phyloP scores from a whole-genome alignment of 2,329 filamentous ascomycete species.

The Chaetomiaceae sp. region DNA sequence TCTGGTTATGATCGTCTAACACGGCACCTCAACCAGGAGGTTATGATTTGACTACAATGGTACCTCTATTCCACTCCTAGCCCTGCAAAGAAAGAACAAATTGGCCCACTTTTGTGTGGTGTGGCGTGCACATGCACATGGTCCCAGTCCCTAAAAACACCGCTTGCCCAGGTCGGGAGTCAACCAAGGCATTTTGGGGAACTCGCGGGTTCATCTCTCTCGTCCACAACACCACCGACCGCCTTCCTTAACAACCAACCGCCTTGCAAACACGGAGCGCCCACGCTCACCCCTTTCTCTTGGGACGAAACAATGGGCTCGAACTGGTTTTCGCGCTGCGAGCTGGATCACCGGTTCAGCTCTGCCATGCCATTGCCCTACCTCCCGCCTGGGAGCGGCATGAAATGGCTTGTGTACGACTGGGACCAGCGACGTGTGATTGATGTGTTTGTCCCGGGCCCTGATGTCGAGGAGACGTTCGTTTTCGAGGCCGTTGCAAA shows the following conservation, averaged over 20 bases:
- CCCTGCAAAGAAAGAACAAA: background rate
- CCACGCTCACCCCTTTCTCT: background rate
- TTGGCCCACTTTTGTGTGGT: background rate
- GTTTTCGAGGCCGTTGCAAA: background rate
- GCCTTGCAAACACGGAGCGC: background rate
- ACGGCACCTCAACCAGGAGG: background rate
- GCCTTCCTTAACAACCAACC: background rate
- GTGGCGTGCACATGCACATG: background rate
- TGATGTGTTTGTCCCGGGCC: background rate
- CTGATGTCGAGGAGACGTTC: background rate
- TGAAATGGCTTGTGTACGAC: constrained; percentile 1
- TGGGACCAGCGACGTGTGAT: background rate
- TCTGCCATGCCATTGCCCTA: background rate
- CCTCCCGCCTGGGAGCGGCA: background rate
- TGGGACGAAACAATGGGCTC: background rate
- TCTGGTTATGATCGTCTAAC: no score
- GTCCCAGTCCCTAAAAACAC: background rate
- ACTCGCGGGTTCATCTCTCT: background rate
- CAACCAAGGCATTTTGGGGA: background rate
- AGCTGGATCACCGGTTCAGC: background rate
- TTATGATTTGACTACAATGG: background rate
- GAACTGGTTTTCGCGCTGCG: background rate
- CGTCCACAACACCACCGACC: background rate
- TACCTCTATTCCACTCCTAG: no score
- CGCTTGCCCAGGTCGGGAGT: no score